Evolutionary conservation across 345 rosid species (phyloP), one percentile per base, ranked within the genome.

Genomic region (Pistacia atlantica): DNA sequence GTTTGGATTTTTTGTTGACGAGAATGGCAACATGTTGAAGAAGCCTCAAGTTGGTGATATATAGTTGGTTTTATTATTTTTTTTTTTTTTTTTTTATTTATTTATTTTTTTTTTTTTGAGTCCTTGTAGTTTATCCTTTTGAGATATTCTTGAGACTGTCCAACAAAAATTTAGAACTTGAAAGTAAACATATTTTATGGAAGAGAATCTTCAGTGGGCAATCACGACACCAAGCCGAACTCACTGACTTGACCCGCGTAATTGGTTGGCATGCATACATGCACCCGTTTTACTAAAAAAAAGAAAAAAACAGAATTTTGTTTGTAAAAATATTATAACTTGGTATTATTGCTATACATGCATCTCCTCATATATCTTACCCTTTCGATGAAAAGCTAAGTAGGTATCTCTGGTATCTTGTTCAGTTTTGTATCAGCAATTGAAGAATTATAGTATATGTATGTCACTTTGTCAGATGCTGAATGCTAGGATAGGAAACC

Each of bases 1-100:
- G 79, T 94, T 92, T 79, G 98, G 98, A 16, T 93, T 94, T 83
- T 90, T 80, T 51, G 88, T 94, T 70, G 93, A 90, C 78, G 90
- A 84, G 46, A 73, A 83, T 16, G 95, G 95, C 67, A 83, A 80
- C 80, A 84, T 94, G 90, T 52, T 88, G 75, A 94, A 94, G 90
- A 94, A 90, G 69, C 95, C 95, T 82, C 97, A 94, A 80, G 97
- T 94, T 75, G 56, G 87, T 86, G 73, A 65, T 71, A 31, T 31
- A 25, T 48, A 7, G 42, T 18, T 38, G 59, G 63, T 18, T 31
- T 31, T 31, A 31, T 22, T 22, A 22, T 22, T 22, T 22, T 22
- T 22, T 22, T 22, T 22, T 22, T 22, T 22, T 22, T 22, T 22
- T 22, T 22, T 22, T 22, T 22, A 22, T 57, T 67, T 33, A 5